Evolutionary conservation across 805 yeast species (phyloP).

Genomic region (Wickerhamiella qilinensis): DNA sequence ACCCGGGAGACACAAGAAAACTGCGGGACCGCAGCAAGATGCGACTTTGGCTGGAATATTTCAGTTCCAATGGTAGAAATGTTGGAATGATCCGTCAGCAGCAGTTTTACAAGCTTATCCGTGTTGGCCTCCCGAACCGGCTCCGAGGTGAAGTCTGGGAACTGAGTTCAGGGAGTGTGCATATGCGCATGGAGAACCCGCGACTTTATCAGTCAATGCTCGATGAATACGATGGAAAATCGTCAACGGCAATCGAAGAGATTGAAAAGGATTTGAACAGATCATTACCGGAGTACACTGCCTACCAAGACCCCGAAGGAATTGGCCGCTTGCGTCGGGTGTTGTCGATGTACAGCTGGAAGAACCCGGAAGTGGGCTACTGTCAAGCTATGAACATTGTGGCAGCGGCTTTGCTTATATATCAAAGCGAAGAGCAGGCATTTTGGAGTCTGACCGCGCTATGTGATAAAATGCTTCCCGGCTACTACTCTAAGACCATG

Average conservation of each 20-base stretch:
- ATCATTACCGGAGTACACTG: constrained; percentile 90
- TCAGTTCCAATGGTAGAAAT: constrained; percentile 71
- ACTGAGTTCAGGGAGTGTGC: constrained; percentile 72
- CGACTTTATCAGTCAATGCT: constrained; percentile 45
- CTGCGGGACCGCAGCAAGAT: constrained; percentile 69
- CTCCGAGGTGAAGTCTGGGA: constrained; percentile 97
- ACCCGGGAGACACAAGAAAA: constrained; percentile 75
- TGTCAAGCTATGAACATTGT: constrained; percentile 97
- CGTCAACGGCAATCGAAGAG: constrained; percentile 81
- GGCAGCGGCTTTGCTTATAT: constrained; percentile 33
- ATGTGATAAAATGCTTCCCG: constrained; percentile 80
- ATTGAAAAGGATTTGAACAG: constrained; percentile 92
- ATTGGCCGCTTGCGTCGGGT: constrained; percentile 73
- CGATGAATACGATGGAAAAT: constrained; percentile 42
- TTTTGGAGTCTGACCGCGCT: constrained; percentile 76
- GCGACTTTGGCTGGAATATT: constrained; percentile 87
- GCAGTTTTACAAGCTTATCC: constrained; percentile 61
- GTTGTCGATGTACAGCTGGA: constrained; percentile 89
- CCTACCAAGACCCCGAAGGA: constrained; percentile 78
- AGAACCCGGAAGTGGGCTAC: constrained; percentile 90
- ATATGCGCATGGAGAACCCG: constrained; percentile 44
- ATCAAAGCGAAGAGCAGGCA: constrained; percentile 91
- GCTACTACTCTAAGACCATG: constrained; percentile 94
- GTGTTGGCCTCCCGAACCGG: constrained; percentile 90
- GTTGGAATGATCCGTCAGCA: constrained; percentile 58